Percentiles rank a stretch among this genome's conserved stretches.
Conservation (phyloP, 73 alveolate species). For the Stentor roeselii region DNA sequence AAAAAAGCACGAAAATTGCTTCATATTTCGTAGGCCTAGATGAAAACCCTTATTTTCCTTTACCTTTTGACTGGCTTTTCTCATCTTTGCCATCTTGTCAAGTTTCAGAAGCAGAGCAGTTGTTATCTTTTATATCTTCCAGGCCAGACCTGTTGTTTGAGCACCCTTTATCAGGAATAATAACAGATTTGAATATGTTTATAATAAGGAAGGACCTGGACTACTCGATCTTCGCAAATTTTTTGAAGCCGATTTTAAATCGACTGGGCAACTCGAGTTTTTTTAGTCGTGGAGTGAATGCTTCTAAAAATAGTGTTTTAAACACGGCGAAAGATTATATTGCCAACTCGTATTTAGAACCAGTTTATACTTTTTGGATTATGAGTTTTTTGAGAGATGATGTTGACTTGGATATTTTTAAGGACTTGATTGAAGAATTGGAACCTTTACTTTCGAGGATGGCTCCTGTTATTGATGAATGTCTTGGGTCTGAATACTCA, state of each 20-base stretch:
- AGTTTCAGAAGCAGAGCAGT: neutral
- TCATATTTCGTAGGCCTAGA: neutral
- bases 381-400: neutral
- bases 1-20: neutral
- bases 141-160: neutral
- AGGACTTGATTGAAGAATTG: neutral
- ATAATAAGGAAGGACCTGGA: constrained; percentile 7
- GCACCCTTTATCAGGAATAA: neutral
- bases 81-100: too few relatives aligned
- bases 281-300: neutral
- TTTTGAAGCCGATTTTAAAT: neutral
- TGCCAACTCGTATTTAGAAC: neutral
- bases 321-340: neutral
- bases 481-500: too few relatives aligned
- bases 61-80: constrained; percentile 11
- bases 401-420: neutral
- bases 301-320: neutral
- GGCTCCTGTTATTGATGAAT: neutral
- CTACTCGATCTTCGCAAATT: neutral
- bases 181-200: neutral
- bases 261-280: neutral
- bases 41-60: neutral
- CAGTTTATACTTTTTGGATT: neutral
- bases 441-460: neutral
- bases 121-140: neutral